These are phyloP conservation scores for Daldinia bambusicola DNA, from an alignment of 495 filamentous ascomycete genomes.

Conservation along the genomic window DNA sequence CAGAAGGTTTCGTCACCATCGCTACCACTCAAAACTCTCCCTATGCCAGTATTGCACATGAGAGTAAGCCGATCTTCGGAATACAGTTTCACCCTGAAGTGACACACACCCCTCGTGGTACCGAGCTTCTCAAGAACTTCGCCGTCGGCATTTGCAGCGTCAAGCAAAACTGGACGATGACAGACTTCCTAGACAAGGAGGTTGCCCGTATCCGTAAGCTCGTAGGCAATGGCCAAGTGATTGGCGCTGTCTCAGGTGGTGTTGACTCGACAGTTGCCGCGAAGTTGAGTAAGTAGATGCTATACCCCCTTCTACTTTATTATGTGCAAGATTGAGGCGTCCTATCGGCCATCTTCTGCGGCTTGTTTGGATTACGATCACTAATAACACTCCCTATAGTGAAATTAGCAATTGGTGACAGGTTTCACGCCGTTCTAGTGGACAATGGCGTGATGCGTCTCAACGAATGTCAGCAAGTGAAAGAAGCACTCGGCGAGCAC, in stretches of 20 bases:
- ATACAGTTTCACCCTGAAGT: constrained; percentile 93
- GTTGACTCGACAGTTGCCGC: constrained; percentile 94
- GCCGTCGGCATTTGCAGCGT: constrained; percentile 81
- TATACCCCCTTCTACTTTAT: background rate
- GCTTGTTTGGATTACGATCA: background rate
- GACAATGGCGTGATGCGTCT: constrained; percentile 84
- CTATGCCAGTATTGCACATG: constrained; percentile 84
- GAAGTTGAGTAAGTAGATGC: constrained; percentile 48
- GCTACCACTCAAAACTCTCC: constrained; percentile 79
- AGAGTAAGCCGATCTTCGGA: constrained; percentile 73
- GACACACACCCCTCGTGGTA: constrained; percentile 74
- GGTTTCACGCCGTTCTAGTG: constrained; percentile 89
- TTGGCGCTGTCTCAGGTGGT: constrained; percentile 83
- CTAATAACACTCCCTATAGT: constrained; percentile 22
- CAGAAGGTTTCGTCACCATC: constrained; percentile 74
- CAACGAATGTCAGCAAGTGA: constrained; percentile 82
- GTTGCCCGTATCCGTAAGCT: constrained; percentile 77
- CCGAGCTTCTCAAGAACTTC: constrained; percentile 78
- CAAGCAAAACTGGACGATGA: constrained; percentile 82
- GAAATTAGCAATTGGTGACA: constrained; percentile 79
- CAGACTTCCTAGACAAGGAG: constrained; percentile 79
- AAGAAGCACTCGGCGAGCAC: constrained; percentile 76
- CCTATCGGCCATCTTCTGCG: background rate
- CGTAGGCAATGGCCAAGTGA: constrained; percentile 85
- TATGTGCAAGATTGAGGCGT: background rate